Percentiles rank a stretch among this genome's conserved stretches.
These are phyloP conservation scores for Grosmannia serpens DNA, from an alignment of 2,329 filamentous ascomycete species.

Conservation along the genomic window DNA sequence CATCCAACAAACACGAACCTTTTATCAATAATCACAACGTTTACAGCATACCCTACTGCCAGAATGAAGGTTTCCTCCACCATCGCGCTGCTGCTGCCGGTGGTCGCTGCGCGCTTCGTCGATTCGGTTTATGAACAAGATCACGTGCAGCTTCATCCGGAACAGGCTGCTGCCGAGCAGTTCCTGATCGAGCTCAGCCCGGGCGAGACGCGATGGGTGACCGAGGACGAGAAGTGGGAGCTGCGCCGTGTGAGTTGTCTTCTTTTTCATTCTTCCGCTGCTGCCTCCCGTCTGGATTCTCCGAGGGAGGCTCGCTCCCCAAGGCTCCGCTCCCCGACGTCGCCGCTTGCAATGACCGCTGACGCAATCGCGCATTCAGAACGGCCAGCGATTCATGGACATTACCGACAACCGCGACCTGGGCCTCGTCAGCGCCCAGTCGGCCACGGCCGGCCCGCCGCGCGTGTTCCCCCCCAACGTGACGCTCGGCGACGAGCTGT, in stretches of 20 bases:
- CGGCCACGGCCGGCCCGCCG: conserved; percentile 55
- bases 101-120: conserved; percentile 43
- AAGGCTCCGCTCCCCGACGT: too few species aligned
- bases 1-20: not conserved
- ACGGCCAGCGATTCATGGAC: conserved; percentile 86
- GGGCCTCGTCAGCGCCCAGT: conserved; percentile 29
- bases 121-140: conserved; percentile 35
- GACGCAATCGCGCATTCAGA: conserved; percentile 31
- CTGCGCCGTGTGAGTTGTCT: conserved; percentile 56
- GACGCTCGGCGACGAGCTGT: conserved; percentile 51
- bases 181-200: conserved; percentile 79
- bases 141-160: conserved; percentile 35
- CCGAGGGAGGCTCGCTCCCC: too few species aligned
- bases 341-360: not conserved
- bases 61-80: conserved; percentile 42
- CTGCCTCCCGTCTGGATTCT: not conserved
- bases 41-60: not conserved
- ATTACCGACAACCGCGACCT: conserved; percentile 67
- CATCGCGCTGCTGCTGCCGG: conserved; percentile 42
- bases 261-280: not conserved
- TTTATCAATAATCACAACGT: not conserved
- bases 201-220: conserved; percentile 74
- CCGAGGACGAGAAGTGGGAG: conserved; percentile 91
- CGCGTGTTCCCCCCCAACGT: conserved; percentile 30
- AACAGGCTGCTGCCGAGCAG: conserved; percentile 31